These are phyloP conservation scores for Fomes fomentarius DNA, from an alignment of 1,284 basidiomycete species.

Conservation along the genomic window DNA sequence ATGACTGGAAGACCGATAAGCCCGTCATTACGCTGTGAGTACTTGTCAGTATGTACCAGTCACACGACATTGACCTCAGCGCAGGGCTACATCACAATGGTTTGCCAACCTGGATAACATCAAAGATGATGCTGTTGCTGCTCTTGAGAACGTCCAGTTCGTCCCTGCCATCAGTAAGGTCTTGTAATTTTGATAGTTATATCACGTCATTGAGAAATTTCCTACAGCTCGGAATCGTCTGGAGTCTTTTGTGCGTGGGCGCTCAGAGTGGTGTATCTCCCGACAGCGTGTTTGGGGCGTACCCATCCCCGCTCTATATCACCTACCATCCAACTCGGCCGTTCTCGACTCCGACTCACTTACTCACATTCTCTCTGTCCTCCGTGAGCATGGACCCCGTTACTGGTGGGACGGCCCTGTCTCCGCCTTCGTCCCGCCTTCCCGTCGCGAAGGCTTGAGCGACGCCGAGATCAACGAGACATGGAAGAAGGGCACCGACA, in stretches of 20 bases:
- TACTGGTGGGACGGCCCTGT: slow-evolving; percentile 94
- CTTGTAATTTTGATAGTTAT: slow-evolving; percentile 6
- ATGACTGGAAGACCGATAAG: slow-evolving; percentile 96
- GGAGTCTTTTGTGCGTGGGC: slow-evolving; percentile 81
- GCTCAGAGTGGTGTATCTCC: slow-evolving; percentile 99
- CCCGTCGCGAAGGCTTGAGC: slow-evolving; percentile 45
- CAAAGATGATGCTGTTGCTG: slow-evolving; percentile 75
- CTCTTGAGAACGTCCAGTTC: slow-evolving; percentile 79
- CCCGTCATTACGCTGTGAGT: slow-evolving; percentile 89
- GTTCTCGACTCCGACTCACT: slow-evolving; percentile 74
- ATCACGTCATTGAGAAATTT: neutral
- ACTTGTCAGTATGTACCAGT: neutral
- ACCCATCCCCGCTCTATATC: slow-evolving; percentile 91
- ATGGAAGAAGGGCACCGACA: slow-evolving; percentile 87
- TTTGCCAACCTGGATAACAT: slow-evolving; percentile 91
- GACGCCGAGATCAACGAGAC: slow-evolving; percentile 44
- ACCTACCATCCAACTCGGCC: slow-evolving; percentile 63
- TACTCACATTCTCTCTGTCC: slow-evolving; percentile 76
- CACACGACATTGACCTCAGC: neutral
- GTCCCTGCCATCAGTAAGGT: slow-evolving; percentile 75
- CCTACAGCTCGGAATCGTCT: slow-evolving; percentile 79
- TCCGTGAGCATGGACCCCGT: slow-evolving; percentile 74
- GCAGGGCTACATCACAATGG: slow-evolving; percentile 97
- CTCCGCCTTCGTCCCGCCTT: slow-evolving; percentile 79
- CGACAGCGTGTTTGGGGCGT: slow-evolving; percentile 98